These are phyloP conservation scores for Crithidia bombi DNA, from an alignment of 208 protist genomes.

Conservation along the genomic window DNA sequence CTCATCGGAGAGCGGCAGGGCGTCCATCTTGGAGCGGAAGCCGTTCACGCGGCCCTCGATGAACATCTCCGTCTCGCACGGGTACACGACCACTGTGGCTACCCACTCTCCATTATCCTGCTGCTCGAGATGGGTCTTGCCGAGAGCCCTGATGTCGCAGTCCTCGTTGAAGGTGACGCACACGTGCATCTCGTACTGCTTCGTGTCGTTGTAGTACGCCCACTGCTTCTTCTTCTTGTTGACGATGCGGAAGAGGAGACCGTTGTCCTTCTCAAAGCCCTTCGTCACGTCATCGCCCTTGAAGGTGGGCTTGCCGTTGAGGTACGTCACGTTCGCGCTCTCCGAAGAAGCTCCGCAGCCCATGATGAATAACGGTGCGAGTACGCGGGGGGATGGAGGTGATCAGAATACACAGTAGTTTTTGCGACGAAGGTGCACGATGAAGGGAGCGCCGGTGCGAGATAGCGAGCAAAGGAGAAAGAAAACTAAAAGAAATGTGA, in stretches of 20 bases:
- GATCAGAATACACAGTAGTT: too few relatives aligned
- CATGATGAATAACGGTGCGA: conserved; percentile 44
- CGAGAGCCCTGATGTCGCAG: conserved; percentile 80
- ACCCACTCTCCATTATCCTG: conserved; percentile 62
- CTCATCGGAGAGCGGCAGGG: conserved; percentile 67
- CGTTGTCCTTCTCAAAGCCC: conserved; percentile 79
- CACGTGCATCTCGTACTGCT: conserved; percentile 84
- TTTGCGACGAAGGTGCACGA: too few relatives aligned
- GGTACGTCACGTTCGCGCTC: conserved; percentile 39
- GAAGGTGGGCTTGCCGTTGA: conserved; percentile 80
- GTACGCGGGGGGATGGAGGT: not conserved
- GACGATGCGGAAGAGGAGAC: conserved; percentile 85
- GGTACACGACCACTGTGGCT: conserved; percentile 71
- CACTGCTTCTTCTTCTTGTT: conserved; percentile 80
- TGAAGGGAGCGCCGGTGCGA: too few relatives aligned
- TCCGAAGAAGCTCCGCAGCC: conserved; percentile 74
- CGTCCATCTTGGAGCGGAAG: conserved; percentile 82
- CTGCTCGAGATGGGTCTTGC: conserved; percentile 65
- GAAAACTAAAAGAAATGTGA: too few relatives aligned
- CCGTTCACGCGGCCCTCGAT: conserved; percentile 82
- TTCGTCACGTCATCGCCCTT: conserved; percentile 71
- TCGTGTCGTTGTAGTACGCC: conserved; percentile 93
- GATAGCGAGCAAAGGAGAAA: too few relatives aligned
- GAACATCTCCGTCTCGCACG: conserved; percentile 82
- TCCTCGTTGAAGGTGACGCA: conserved; percentile 74